Percentiles rank a stretch among this genome's conserved stretches.
Conservation (phyloP, 352 stramenopile genomes). For the Pythium utonaiense region DNA sequence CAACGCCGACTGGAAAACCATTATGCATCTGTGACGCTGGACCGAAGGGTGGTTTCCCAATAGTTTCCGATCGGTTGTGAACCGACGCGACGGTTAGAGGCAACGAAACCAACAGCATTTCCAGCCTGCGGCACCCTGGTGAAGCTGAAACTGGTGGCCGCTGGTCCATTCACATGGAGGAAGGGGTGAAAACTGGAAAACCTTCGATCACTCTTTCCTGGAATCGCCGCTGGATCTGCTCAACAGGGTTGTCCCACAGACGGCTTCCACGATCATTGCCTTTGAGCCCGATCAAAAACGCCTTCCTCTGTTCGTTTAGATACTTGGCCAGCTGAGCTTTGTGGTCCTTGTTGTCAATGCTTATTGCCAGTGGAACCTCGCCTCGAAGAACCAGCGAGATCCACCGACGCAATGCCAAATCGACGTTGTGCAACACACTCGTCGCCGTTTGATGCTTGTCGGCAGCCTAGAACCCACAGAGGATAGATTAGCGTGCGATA, state of each 20-base stretch:
- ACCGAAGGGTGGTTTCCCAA: background rate
- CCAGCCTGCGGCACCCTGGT: too few species aligned
- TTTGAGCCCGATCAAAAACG: slow-evolving; percentile 36
- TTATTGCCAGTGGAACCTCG: background rate
- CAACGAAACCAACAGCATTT: background rate
- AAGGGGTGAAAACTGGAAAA: background rate
- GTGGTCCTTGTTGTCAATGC: slow-evolving; percentile 13
- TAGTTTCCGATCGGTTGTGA: background rate
- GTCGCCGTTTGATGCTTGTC: slow-evolving; percentile 32
- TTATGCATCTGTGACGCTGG: background rate
- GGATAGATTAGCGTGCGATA: background rate
- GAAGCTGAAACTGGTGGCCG: too few species aligned
- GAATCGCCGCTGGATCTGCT: slow-evolving; percentile 4
- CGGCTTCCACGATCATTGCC: too few species aligned
- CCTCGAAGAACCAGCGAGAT: slow-evolving; percentile 38
- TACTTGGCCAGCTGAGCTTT: slow-evolving; percentile 25
- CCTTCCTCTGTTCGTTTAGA: slow-evolving; percentile 45
- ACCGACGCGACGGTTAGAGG: background rate
- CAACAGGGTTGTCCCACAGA: background rate
- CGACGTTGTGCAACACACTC: slow-evolving; percentile 45
- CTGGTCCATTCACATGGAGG: too few species aligned
- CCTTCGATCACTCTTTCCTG: background rate
- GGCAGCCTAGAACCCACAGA: slow-evolving; percentile 12
- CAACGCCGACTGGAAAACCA: background rate
- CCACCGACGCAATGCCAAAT: slow-evolving; percentile 55